These are phyloP conservation scores for Phaffia tasmanica DNA, from an alignment of 768 basidiomycete genomes.

Conservation along the genomic window DNA sequence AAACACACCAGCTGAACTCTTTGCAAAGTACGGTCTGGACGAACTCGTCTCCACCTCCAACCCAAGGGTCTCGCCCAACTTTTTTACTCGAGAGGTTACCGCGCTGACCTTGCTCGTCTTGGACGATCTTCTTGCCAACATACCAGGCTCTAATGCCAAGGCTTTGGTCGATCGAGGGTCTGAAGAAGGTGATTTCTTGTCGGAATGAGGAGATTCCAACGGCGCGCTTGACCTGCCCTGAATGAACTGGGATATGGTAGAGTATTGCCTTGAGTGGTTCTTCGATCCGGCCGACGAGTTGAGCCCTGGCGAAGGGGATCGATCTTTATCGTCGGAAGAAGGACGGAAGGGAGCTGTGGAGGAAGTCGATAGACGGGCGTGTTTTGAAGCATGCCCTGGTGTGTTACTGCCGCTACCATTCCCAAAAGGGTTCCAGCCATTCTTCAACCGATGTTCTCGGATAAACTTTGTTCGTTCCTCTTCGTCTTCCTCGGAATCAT, in stretches of 20 bases:
- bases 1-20: conserved; percentile 53
- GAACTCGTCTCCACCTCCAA: conserved; percentile 28
- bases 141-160: conserved; percentile 29
- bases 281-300: too few relatives aligned
- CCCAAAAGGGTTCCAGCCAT: conserved; percentile 27
- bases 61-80: conserved; percentile 28
- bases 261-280: too few relatives aligned
- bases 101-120: conserved; percentile 17
- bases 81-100: conserved; percentile 26
- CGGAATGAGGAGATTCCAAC: neutral
- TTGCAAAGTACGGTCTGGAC: conserved; percentile 39
- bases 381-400: neutral
- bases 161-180: conserved; percentile 32
- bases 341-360: neutral
- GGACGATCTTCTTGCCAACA: conserved; percentile 10
- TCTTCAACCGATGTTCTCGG: conserved; percentile 14
- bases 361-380: neutral
- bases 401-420: conserved; percentile 16
- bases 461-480: conserved; percentile 19
- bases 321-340: neutral
- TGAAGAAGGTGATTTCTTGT: conserved; percentile 1
- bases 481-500: conserved; percentile 23
- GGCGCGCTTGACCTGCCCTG: neutral
- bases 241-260: neutral
- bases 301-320: too few relatives aligned